These are phyloP conservation scores for Paramecium biaurelia DNA, from an alignment of 73 alveolate genomes.

Conservation along the genomic window DNA sequence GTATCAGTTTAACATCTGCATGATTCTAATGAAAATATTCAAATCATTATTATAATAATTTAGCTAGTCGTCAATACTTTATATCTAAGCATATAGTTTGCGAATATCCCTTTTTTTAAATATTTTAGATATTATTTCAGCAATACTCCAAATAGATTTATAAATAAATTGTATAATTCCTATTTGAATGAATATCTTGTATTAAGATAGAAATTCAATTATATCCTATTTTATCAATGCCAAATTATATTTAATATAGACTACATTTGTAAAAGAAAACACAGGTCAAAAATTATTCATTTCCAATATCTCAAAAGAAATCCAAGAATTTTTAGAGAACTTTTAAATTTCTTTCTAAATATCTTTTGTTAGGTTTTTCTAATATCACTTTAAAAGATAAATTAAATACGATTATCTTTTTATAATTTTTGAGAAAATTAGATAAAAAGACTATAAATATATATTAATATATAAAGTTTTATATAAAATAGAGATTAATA, in stretches of 20 bases:
- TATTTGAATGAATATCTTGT: neutral
- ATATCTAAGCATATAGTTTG: neutral
- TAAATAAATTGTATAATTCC: neutral
- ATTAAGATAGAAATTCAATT: neutral
- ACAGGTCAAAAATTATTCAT: too few relatives aligned
- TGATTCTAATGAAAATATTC: neutral
- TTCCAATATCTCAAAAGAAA: too few relatives aligned
- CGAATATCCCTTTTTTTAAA: neutral
- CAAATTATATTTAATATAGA: too few relatives aligned
- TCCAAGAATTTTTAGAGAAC: too few relatives aligned
- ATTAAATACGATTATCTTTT: neutral
- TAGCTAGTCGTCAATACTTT: neutral
- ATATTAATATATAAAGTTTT: too few relatives aligned
- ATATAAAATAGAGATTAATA: neutral
- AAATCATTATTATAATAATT: neutral
- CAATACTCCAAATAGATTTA: neutral
- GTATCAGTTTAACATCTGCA: conserved; percentile 16
- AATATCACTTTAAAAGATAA: too few relatives aligned
- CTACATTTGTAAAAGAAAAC: too few relatives aligned
- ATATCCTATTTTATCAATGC: neutral
- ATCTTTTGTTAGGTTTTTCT: too few relatives aligned
- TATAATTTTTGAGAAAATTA: neutral
- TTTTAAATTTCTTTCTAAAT: too few relatives aligned
- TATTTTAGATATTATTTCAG: neutral
- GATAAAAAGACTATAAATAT: neutral